Conservation (phyloP, 2,329 filamentous ascomycete genomes). For the Neonectria punicea region DNA sequence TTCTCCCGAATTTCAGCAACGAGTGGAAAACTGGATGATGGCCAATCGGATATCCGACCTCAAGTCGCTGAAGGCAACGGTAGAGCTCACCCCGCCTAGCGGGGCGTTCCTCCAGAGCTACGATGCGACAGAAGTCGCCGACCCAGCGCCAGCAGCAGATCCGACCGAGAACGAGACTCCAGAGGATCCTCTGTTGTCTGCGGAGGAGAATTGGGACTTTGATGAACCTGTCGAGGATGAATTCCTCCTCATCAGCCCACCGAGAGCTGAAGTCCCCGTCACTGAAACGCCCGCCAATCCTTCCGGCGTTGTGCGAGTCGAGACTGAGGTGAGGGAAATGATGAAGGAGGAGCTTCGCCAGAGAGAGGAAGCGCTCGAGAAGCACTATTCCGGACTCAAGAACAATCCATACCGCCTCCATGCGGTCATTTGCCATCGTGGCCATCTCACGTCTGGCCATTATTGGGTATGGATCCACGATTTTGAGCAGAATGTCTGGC, state of each 20-base stretch:
- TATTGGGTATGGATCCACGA: slow-evolving; percentile 98
- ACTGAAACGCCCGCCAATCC: slow-evolving; percentile 20
- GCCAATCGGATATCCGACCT: slow-evolving; percentile 71
- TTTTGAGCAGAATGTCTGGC: slow-evolving; percentile 84
- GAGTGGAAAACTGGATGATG: slow-evolving; percentile 79
- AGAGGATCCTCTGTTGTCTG: slow-evolving; percentile 5
- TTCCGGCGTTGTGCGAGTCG: slow-evolving; percentile 32
- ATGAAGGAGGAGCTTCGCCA: slow-evolving; percentile 54
- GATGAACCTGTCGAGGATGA: slow-evolving; percentile 52
- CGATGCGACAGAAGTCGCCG: slow-evolving; percentile 17
- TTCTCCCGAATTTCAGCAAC: slow-evolving; percentile 69
- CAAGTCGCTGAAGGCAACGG: slow-evolving; percentile 51
- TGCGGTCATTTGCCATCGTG: slow-evolving; percentile 91
- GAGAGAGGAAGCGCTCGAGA: slow-evolving; percentile 42
- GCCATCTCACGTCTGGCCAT: slow-evolving; percentile 79
- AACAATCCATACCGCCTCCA: slow-evolving; percentile 83
- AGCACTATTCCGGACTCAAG: slow-evolving; percentile 61
- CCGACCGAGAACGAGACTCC: slow-evolving; percentile 9
- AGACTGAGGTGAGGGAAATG: slow-evolving; percentile 54
- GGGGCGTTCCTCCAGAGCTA: slow-evolving; percentile 44
- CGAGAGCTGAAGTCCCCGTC: slow-evolving; percentile 6
- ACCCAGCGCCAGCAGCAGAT: neutral
- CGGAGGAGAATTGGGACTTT: slow-evolving; percentile 51
- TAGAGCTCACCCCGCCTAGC: slow-evolving; percentile 41
- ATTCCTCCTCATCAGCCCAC: slow-evolving; percentile 44